These are phyloP conservation scores for Pharus latifolius DNA, from an alignment of 176 grass and related monocot genomes.

Conservation along the genomic window DNA sequence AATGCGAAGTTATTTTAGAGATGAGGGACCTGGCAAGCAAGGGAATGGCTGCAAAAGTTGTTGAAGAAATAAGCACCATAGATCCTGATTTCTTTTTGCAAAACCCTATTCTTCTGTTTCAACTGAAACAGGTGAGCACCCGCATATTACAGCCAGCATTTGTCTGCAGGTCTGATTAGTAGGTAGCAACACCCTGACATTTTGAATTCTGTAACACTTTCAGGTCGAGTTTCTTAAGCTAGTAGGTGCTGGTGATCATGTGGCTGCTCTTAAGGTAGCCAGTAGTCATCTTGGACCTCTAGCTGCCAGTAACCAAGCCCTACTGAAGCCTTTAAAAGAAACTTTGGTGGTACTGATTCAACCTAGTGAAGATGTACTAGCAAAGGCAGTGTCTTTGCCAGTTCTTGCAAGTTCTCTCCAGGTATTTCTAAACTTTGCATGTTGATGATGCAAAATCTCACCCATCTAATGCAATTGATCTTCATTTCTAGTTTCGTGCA, in stretches of 20 bases:
- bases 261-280: constrained; percentile 63
- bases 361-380: constrained; percentile 56
- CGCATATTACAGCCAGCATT: neutral
- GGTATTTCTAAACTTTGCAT: constrained; percentile 25
- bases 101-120: constrained; percentile 84
- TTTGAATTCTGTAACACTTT: constrained; percentile 1
- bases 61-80: constrained; percentile 80
- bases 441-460: neutral
- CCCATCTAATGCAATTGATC: neutral
- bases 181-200: constrained; percentile 2
- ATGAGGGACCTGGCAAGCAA: constrained; percentile 72
- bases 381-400: constrained; percentile 53
- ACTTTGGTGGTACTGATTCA: constrained; percentile 71
- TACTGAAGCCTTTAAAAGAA: constrained; percentile 98
- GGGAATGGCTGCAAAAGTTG: constrained; percentile 87
- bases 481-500: neutral
- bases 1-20: constrained; percentile 77
- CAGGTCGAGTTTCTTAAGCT: constrained; percentile 95
- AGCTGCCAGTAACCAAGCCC: constrained; percentile 68
- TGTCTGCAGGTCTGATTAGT: neutral
- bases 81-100: constrained; percentile 81
- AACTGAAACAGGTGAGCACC: constrained; percentile 86
- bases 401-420: constrained; percentile 87
- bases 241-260: constrained; percentile 63
- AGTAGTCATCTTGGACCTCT: constrained; percentile 67